phyloP scores from a whole-genome alignment of 805 yeast species.

The Kuraishia ogatae region DNA sequence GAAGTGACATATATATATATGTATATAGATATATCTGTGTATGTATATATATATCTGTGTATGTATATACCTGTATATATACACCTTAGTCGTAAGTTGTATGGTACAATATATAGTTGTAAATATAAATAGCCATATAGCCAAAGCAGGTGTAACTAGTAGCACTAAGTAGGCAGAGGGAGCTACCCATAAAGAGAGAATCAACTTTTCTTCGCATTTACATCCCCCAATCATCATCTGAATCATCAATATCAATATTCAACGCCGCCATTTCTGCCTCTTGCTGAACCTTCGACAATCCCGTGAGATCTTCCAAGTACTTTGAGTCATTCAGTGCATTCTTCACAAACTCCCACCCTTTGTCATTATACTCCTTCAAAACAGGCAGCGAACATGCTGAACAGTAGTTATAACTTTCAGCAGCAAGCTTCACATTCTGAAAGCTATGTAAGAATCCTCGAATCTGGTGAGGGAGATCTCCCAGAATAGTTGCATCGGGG shows the following conservation, averaged over 20 bases:
- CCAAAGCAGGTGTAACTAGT: no score
- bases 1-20: no score
- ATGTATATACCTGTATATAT: no score
- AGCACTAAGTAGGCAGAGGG: no score
- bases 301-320: slow-evolving; percentile 71
- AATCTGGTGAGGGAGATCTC: slow-evolving; percentile 81
- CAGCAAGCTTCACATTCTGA: slow-evolving; percentile 51
- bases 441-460: slow-evolving; percentile 76
- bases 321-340: slow-evolving; percentile 56
- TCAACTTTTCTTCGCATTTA: not conserved
- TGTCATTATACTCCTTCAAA: slow-evolving; percentile 34
- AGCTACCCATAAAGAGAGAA: no score
- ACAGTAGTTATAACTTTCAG: slow-evolving; percentile 71
- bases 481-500: slow-evolving; percentile 36
- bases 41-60: no score
- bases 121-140: no score
- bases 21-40: no score
- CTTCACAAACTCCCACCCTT: slow-evolving; percentile 79
- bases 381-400: slow-evolving; percentile 77
- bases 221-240: slow-evolving; percentile 19
- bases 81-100: no score
- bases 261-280: slow-evolving; percentile 51
- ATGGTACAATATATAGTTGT: no score
- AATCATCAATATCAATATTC: slow-evolving; percentile 27
- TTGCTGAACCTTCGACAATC: slow-evolving; percentile 64